Percentiles rank a stretch among this genome's conserved stretches.
These are phyloP conservation scores for Penicillium turbatum DNA, from an alignment of 495 filamentous ascomycete species.

Conservation along the genomic window DNA sequence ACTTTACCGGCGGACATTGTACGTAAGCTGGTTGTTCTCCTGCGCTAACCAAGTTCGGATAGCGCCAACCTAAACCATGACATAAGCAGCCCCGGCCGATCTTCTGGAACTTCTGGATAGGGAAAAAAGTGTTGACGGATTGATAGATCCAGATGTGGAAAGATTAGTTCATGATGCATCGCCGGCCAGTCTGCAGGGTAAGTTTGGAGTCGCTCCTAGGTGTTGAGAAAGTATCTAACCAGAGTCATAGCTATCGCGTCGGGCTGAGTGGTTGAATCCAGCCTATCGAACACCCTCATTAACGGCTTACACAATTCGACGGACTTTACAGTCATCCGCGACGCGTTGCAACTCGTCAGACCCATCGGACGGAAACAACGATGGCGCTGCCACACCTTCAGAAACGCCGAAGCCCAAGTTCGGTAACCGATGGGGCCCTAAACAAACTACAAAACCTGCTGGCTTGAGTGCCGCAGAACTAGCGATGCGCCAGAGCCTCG, in stretches of 20 bases:
- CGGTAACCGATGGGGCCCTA: conserved; percentile 24
- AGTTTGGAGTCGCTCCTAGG: background rate
- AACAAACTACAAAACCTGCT: conserved; percentile 17
- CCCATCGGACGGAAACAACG: conserved; percentile 9
- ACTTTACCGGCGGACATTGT: conserved; percentile 33
- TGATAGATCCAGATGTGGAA: conserved; percentile 12
- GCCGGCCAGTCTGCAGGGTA: conserved; percentile 37
- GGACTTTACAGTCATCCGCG: conserved; percentile 31
- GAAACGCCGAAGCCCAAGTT: conserved; percentile 20
- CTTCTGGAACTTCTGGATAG: conserved; percentile 18
- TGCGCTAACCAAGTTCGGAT: no score
- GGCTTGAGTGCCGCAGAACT: conserved; percentile 35
- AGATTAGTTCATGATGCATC: conserved; percentile 28
- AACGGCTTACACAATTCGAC: conserved; percentile 19
- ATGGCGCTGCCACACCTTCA: conserved; percentile 3
- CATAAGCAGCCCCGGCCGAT: conserved; percentile 1
- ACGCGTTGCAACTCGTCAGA: conserved; percentile 22
- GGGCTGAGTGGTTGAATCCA: conserved; percentile 29
- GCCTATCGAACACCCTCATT: conserved; percentile 19
- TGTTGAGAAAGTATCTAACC: background rate
- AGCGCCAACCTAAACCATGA: background rate
- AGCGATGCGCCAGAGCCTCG: conserved; percentile 29
- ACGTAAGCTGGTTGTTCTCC: conserved; percentile 5
- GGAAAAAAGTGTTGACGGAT: conserved; percentile 25
- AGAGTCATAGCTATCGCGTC: conserved; percentile 20